Evolutionary conservation across 139 green algal species (phyloP).

Genomic region (Eudorina sp.): DNA sequence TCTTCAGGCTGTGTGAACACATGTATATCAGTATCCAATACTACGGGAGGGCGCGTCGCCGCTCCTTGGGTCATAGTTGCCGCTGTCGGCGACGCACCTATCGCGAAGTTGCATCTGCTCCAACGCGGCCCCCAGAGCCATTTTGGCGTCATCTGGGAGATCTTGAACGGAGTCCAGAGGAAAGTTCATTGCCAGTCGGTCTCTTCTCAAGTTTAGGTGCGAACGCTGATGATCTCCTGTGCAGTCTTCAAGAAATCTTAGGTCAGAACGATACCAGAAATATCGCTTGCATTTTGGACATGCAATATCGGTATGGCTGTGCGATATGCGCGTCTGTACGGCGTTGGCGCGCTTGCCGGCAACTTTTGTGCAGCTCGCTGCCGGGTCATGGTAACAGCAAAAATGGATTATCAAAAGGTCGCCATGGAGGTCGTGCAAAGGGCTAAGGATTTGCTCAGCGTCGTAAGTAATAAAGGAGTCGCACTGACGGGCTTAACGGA

Average conservation of each 20-base stretch:
- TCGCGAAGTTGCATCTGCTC: slow-evolving; percentile 92
- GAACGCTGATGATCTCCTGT: too few relatives aligned
- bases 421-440: not conserved
- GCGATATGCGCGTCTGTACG: too few relatives aligned
- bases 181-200: slow-evolving; percentile 62
- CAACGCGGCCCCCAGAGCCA: slow-evolving; percentile 60
- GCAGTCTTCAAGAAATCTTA: too few relatives aligned
- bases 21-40: not conserved
- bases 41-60: not conserved
- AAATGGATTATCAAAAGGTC: not conserved
- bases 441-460: not conserved
- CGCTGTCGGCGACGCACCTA: slow-evolving; percentile 81
- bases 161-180: slow-evolving; percentile 49
- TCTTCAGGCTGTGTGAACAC: slow-evolving; percentile 79
- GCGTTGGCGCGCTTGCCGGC: too few relatives aligned
- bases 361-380: too few relatives aligned
- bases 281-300: too few relatives aligned
- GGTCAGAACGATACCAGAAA: too few relatives aligned
- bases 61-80: too few relatives aligned
- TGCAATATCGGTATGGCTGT: too few relatives aligned
- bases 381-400: too few relatives aligned
- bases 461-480: not conserved
- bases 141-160: slow-evolving; percentile 52
- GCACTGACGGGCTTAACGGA: slow-evolving; percentile 20
- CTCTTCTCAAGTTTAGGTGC: too few relatives aligned